Conservation (phyloP, 225 moss, liverwort and hornwort species). For the Sphagnum contortum region DNA sequence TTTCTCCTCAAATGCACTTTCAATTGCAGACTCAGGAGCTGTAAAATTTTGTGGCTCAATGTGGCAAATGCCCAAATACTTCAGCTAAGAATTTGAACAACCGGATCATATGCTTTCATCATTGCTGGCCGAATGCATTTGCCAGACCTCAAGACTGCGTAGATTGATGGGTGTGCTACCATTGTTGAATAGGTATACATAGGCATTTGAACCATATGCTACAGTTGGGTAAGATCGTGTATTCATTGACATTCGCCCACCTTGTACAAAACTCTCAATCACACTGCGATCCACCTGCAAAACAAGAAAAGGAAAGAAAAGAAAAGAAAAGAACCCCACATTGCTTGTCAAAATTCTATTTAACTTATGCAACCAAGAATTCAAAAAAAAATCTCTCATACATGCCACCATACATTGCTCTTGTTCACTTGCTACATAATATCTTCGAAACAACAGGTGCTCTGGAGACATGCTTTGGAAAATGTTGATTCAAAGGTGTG, state of each 20-base stretch:
- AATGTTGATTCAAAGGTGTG: too few species aligned
- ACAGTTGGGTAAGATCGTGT: constrained; percentile 24
- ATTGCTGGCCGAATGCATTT: background rate
- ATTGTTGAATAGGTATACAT: constrained; percentile 31
- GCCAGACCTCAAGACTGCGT: constrained; percentile 1
- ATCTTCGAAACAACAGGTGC: background rate
- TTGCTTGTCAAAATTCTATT: background rate
- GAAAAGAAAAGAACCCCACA: too few species aligned
- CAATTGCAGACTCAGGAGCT: too few species aligned
- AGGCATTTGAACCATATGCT: constrained; percentile 15
- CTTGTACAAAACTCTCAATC: constrained; percentile 30
- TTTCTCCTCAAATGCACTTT: too few species aligned
- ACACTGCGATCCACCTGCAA: constrained; percentile 28
- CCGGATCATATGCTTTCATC: too few species aligned
- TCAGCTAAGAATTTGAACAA: too few species aligned
- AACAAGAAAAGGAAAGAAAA: background rate
- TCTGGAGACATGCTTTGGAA: background rate
- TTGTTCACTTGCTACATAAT: background rate
- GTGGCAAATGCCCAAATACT: too few species aligned
- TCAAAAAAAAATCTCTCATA: background rate
- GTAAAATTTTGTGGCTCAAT: too few species aligned
- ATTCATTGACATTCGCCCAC: constrained; percentile 23
- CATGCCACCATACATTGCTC: background rate
- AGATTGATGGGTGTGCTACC: constrained; percentile 13
- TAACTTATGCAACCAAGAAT: too few species aligned